Evolutionary conservation across 2,329 filamentous ascomycete genomes (phyloP).

Genomic region (Fusarium poae): DNA sequence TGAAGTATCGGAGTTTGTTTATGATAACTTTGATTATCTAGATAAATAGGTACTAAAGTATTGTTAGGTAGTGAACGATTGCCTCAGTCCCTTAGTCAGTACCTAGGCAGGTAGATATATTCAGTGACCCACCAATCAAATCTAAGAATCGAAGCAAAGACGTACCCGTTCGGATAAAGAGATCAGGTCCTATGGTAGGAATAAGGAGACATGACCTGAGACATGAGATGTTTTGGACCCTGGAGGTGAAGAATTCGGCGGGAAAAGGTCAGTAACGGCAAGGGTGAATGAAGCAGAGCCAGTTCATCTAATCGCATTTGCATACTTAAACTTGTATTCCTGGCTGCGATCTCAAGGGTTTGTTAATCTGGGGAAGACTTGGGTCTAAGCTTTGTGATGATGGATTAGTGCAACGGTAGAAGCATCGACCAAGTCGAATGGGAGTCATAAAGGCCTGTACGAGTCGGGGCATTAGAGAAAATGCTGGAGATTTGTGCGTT

Average conservation of each 20-base stretch:
- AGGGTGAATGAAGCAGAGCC: not conserved
- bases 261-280: not conserved
- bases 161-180: not conserved
- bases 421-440: not conserved
- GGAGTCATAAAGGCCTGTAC: not conserved
- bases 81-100: not conserved
- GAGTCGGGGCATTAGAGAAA: not conserved
- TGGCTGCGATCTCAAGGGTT: slow-evolving; percentile 10
- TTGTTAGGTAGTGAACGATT: not conserved
- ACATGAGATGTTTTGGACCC: slow-evolving; percentile 18
- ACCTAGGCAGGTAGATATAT: not conserved
- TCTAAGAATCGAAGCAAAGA: slow-evolving; percentile 4
- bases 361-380: not conserved
- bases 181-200: not conserved
- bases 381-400: not conserved
- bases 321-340: not conserved
- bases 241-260: not conserved
- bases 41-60: not conserved
- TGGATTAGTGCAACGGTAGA: not conserved
- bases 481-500: not conserved
- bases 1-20: not conserved
- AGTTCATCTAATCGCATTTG: not conserved
- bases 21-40: too few relatives aligned
- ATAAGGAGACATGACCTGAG: slow-evolving; percentile 23
- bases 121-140: slow-evolving; percentile 26